Evolutionary conservation across 768 basidiomycete genomes (phyloP).

Genomic region (Boletellus sp.): DNA sequence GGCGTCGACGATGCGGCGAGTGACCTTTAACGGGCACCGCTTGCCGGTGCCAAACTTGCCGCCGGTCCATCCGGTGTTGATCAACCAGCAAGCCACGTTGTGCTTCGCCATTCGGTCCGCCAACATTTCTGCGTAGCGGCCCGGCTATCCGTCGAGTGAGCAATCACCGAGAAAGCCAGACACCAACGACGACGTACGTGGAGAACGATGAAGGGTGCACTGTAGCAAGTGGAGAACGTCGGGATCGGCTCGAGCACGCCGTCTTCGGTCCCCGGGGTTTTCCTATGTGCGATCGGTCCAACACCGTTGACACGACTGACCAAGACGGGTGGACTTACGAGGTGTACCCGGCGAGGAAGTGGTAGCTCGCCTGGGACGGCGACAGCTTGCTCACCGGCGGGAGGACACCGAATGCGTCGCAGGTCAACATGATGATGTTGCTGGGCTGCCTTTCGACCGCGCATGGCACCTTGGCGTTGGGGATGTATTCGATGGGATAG

Average conservation of each 20-base stretch:
- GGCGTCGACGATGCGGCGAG: constrained; percentile 93
- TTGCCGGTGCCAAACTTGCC: constrained; percentile 92
- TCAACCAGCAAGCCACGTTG: constrained; percentile 93
- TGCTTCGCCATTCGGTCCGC: constrained; percentile 88
- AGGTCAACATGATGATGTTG: constrained; percentile 96
- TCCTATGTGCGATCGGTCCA: constrained; percentile 42
- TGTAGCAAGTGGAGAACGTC: constrained; percentile 99
- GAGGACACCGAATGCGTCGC: constrained; percentile 97
- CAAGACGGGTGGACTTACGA: constrained; percentile 48
- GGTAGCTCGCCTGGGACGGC: constrained; percentile 94
- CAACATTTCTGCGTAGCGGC: constrained; percentile 95
- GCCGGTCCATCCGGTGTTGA: constrained; percentile 98
- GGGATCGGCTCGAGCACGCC: constrained; percentile 98
- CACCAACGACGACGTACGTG: constrained; percentile 46
- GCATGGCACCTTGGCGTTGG: constrained; percentile 94
- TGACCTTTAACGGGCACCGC: constrained; percentile 95
- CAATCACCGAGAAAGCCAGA: neutral
- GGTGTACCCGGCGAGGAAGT: constrained; percentile 96
- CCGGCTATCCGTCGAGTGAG: constrained; percentile 49
- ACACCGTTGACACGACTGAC: neutral
- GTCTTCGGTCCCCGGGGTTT: constrained; percentile 99
- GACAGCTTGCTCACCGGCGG: constrained; percentile 92
- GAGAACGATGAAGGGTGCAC: constrained; percentile 98
- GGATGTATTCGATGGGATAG: constrained; percentile 97
- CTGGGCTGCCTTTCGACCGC: constrained; percentile 80